Evolutionary conservation across 148 eudicot species (phyloP).

Genomic region (Gaultheria prostrata): DNA sequence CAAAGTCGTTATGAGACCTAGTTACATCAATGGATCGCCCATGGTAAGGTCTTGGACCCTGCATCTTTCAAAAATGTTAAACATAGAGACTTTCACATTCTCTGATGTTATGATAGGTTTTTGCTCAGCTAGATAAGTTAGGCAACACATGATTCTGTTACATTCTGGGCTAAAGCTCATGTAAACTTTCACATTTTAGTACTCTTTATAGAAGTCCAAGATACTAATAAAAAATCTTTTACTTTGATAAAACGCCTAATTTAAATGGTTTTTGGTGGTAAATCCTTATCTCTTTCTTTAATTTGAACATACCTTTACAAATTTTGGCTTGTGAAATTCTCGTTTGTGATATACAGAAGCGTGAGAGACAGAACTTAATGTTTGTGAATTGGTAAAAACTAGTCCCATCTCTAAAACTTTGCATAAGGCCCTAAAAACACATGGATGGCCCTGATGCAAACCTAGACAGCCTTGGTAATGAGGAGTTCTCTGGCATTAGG

Average conservation of each 20-base stretch:
- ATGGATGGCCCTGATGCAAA: not conserved
- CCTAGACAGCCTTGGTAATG: not conserved
- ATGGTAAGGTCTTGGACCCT: slow-evolving; percentile 15
- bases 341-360: not conserved
- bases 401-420: not conserved
- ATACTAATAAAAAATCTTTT: not conserved
- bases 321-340: not conserved
- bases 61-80: not conserved
- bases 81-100: not conserved
- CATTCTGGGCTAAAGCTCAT: not conserved
- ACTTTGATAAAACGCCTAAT: not conserved
- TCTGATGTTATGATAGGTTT: not conserved
- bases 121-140: not conserved
- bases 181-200: not conserved
- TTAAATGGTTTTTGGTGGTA: not conserved
- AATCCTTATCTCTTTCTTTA: not conserved
- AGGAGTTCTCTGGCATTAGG: not conserved
- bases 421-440: not conserved
- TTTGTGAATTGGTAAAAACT: not conserved
- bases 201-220: not conserved
- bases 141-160: not conserved
- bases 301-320: not conserved
- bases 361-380: not conserved
- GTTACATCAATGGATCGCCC: not conserved
- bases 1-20: slow-evolving; percentile 7